Evolutionary conservation across 495 filamentous ascomycete genomes (phyloP).

Genomic region (Penicillium cinerascens): DNA sequence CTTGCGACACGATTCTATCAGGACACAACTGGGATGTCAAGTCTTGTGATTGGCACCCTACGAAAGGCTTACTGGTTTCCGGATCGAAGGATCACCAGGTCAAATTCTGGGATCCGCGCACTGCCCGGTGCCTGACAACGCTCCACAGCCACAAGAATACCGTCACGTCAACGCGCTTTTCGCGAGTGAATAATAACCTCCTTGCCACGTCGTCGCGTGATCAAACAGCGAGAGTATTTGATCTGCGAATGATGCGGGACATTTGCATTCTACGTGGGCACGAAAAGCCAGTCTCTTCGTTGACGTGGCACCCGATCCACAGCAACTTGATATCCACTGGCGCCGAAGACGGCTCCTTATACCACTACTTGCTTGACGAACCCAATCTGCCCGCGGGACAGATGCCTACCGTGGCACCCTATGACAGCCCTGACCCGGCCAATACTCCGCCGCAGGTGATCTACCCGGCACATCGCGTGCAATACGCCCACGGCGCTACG

Average conservation of each 20-base stretch:
- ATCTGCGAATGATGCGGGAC: constrained; percentile 97
- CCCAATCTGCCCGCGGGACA: constrained; percentile 74
- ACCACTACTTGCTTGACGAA: constrained; percentile 91
- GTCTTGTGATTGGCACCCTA: constrained; percentile 95
- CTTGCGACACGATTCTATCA: constrained; percentile 72
- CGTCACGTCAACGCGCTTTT: constrained; percentile 84
- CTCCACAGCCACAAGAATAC: constrained; percentile 98
- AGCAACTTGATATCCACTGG: constrained; percentile 84
- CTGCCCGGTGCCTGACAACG: constrained; percentile 82
- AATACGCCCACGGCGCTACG: constrained; percentile 85
- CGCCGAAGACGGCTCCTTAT: constrained; percentile 80
- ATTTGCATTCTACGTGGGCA: constrained; percentile 87
- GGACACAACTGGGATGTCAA: constrained; percentile 98
- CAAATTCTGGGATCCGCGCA: constrained; percentile 96
- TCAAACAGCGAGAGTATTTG: constrained; percentile 86
- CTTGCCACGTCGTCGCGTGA: constrained; percentile 91
- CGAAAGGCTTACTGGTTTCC: constrained; percentile 89
- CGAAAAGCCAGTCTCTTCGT: constrained; percentile 89
- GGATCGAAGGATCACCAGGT: constrained; percentile 97
- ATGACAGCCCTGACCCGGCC: constrained; percentile 73
- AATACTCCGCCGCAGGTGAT: constrained; percentile 80
- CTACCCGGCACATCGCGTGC: constrained; percentile 78
- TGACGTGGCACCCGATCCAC: constrained; percentile 94
- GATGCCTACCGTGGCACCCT: constrained; percentile 66
- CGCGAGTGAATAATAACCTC: constrained; percentile 73